Conservation (phyloP, 306 rosid genomes). For the Arachis hypogaea region DNA sequence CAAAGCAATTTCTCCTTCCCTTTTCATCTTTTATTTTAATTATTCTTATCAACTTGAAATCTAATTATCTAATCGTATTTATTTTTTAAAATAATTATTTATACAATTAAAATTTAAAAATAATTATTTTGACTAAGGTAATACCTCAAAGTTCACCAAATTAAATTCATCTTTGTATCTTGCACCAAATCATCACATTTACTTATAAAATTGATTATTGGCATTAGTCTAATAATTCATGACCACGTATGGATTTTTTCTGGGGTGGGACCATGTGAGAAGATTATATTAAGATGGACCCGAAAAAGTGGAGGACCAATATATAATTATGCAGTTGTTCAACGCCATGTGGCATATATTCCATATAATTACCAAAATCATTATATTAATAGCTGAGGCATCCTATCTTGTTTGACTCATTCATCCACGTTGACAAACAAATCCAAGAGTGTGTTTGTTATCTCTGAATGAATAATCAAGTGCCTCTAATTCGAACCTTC, state of each 20-base stretch:
- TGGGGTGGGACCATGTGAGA: constrained; percentile 10
- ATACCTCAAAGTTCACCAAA: no score
- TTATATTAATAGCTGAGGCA: constrained; percentile 5
- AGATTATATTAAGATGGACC: constrained; percentile 18
- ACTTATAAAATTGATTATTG: background rate
- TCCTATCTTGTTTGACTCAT: constrained; percentile 20
- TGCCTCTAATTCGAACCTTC: constrained; percentile 26
- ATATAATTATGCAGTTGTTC: constrained; percentile 12
- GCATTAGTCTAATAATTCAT: constrained; percentile 13
- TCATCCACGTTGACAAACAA: constrained; percentile 28
- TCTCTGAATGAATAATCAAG: constrained; percentile 4
- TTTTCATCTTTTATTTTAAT: background rate
- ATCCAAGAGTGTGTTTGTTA: background rate
- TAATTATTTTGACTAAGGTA: no score
- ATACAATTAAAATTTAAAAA: no score
- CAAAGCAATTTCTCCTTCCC: background rate
- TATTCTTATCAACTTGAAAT: background rate
- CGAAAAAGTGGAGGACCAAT: background rate
- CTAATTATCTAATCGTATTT: no score
- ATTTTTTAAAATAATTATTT: no score
- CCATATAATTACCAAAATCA: constrained; percentile 13
- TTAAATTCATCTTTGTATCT: no score
- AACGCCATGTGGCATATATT: constrained; percentile 38
- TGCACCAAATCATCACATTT: no score
- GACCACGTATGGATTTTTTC: constrained; percentile 7